Evolutionary conservation across 2,329 filamentous ascomycete species (phyloP).

Genomic region (Claviceps digitariae): DNA sequence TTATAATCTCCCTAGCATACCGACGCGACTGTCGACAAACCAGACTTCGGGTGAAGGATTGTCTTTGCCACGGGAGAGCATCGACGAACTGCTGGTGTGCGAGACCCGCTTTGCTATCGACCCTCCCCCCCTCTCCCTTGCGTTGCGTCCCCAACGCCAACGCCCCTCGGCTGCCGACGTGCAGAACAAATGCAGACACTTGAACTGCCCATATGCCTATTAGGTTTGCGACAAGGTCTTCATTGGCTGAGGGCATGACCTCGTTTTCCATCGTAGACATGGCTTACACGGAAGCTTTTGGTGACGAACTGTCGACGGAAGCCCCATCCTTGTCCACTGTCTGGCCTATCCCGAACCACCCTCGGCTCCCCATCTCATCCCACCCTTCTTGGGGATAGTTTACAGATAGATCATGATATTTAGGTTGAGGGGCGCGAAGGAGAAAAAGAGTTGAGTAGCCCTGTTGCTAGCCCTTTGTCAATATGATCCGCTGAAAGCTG

Average conservation of each 20-base stretch:
- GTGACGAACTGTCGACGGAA: slow-evolving; percentile 10
- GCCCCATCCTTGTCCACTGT: slow-evolving; percentile 1
- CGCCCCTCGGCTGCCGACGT: slow-evolving; percentile 17
- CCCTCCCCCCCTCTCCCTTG: slow-evolving; percentile 22
- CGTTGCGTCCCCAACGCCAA: slow-evolving; percentile 12
- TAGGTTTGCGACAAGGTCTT: slow-evolving; percentile 12
- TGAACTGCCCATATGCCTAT: slow-evolving; percentile 22
- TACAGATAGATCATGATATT: slow-evolving; percentile 22
- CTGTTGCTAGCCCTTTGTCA: slow-evolving; percentile 19
- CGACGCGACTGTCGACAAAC: slow-evolving; percentile 10
- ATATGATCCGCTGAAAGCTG: slow-evolving; percentile 18
- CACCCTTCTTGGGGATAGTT: slow-evolving; percentile 10
- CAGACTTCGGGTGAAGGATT: background rate
- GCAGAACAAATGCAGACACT: slow-evolving; percentile 12
- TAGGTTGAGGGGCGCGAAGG: slow-evolving; percentile 15
- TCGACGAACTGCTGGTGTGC: slow-evolving; percentile 8
- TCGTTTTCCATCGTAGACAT: slow-evolving; percentile 12
- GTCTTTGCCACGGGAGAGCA: slow-evolving; percentile 1
- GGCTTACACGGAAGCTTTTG: slow-evolving; percentile 7
- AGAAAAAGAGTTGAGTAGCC: slow-evolving; percentile 10
- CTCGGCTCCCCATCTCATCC: slow-evolving; percentile 8
- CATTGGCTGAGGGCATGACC: slow-evolving; percentile 15
- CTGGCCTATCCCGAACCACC: slow-evolving; percentile 2
- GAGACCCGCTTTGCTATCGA: slow-evolving; percentile 13
- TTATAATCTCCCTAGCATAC: slow-evolving; percentile 29